Evolutionary conservation across 164 flowering plant species (phyloP).

Genomic region (Berberis thunbergii): DNA sequence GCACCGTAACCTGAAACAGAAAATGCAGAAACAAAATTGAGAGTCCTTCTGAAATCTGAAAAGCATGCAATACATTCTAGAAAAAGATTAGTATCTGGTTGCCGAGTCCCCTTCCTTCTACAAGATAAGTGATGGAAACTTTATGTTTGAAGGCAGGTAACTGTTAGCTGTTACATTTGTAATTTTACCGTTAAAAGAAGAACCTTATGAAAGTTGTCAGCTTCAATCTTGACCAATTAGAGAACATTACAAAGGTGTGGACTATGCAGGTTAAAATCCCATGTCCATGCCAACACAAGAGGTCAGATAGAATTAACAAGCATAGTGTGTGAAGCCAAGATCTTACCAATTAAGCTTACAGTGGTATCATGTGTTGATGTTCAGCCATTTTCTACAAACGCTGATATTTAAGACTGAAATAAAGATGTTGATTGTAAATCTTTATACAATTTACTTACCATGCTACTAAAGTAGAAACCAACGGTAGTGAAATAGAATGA

Average conservation of each 20-base stretch:
- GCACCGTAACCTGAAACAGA: constrained; percentile 72
- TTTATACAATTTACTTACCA: constrained; percentile 43
- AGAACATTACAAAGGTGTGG: too few species aligned
- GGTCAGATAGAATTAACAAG: too few species aligned
- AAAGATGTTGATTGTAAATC: background rate
- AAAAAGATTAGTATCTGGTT: too few species aligned
- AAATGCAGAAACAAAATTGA: constrained; percentile 4
- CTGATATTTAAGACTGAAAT: background rate
- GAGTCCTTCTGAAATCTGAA: background rate
- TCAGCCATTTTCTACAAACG: too few species aligned
- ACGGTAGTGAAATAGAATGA: constrained; percentile 95
- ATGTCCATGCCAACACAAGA: too few species aligned
- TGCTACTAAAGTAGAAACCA: constrained; percentile 94
- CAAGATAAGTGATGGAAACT: background rate
- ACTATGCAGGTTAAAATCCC: too few species aligned
- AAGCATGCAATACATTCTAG: too few species aligned
- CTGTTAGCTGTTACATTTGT: background rate
- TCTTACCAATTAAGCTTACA: too few species aligned
- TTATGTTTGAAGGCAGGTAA: background rate
- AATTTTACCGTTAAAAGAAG: background rate
- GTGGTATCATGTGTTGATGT: too few species aligned
- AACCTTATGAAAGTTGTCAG: background rate
- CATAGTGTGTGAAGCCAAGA: too few species aligned
- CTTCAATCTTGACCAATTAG: too few species aligned
- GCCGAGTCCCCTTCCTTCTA: too few species aligned